These are phyloP conservation scores for Acer campestre DNA, from an alignment of 345 rosid species.

Conservation along the genomic window DNA sequence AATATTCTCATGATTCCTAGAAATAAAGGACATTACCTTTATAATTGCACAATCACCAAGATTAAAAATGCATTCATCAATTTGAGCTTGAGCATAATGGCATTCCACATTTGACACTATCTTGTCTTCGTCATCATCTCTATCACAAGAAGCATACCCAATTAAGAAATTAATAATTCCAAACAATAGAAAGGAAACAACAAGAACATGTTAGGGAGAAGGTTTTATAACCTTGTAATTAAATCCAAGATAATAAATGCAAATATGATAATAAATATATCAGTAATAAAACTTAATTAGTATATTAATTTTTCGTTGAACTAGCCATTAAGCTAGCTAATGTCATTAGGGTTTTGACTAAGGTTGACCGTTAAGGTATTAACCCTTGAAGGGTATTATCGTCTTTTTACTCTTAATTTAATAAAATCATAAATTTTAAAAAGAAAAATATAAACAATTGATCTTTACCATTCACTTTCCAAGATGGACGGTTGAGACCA, in stretches of 20 bases:
- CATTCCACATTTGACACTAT: conserved; percentile 79
- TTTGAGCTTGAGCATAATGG: conserved; percentile 75
- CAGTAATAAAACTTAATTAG: too few species aligned
- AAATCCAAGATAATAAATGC: not conserved
- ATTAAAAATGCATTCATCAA: conserved; percentile 47
- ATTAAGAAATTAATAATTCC: conserved; percentile 13
- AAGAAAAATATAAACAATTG: too few species aligned
- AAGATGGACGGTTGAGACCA: too few species aligned
- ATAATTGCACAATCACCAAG: conserved; percentile 78
- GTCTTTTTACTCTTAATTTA: too few species aligned
- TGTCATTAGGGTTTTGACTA: too few species aligned
- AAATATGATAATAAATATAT: too few species aligned
- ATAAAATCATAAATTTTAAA: too few species aligned
- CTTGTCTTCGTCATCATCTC: conserved; percentile 75
- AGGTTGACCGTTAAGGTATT: too few species aligned
- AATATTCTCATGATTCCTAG: not conserved
- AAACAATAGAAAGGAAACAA: conserved; percentile 9
- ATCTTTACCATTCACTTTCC: too few species aligned
- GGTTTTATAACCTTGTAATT: not conserved
- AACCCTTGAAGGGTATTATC: too few species aligned
- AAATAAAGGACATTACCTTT: conserved; percentile 50
- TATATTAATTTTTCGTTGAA: too few species aligned
- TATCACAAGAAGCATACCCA: conserved; percentile 23
- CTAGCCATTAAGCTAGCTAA: too few species aligned
- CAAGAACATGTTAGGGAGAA: conserved; percentile 6